Percentiles rank a stretch among this genome's conserved stretches.
These are phyloP conservation scores for Elaeis guineensis DNA, from an alignment of 176 grass and related monocot species.

Conservation along the genomic window DNA sequence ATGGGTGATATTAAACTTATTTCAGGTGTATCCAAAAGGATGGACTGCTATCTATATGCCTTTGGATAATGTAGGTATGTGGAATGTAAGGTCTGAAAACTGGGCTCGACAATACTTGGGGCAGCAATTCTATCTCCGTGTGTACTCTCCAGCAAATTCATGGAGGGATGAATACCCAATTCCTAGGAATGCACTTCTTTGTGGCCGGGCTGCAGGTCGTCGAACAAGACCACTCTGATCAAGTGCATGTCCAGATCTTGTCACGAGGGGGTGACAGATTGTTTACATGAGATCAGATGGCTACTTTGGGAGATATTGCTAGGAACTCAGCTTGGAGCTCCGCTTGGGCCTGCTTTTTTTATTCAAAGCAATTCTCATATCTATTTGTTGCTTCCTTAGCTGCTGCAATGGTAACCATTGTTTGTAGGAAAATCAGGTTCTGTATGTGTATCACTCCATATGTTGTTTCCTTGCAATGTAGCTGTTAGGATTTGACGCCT, in stretches of 20 bases:
- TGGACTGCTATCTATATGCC: conserved; percentile 93
- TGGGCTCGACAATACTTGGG: conserved; percentile 83
- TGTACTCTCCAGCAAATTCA: conserved; percentile 69
- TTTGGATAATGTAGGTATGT: conserved; percentile 89
- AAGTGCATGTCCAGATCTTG: neutral
- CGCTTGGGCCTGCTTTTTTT: no score
- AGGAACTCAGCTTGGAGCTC: no score
- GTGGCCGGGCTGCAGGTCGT: conserved; percentile 57
- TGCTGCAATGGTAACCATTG: no score
- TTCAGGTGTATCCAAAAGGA: conserved; percentile 74
- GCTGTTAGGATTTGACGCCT: no score
- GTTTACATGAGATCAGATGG: no score
- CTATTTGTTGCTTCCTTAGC: no score
- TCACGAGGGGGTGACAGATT: no score
- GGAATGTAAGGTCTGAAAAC: conserved; percentile 72
- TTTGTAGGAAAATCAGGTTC: no score
- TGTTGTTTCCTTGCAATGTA: no score
- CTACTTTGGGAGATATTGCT: no score
- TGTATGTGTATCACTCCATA: no score
- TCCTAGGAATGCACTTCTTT: conserved; percentile 88
- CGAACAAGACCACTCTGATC: conserved; percentile 55
- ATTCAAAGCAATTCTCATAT: no score
- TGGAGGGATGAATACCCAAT: conserved; percentile 72
- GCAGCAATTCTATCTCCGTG: conserved; percentile 88
- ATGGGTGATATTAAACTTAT: neutral